These are phyloP conservation scores for Ceratobasidium sp. DNA, from an alignment of 1,284 basidiomycete species.

Conservation along the genomic window DNA sequence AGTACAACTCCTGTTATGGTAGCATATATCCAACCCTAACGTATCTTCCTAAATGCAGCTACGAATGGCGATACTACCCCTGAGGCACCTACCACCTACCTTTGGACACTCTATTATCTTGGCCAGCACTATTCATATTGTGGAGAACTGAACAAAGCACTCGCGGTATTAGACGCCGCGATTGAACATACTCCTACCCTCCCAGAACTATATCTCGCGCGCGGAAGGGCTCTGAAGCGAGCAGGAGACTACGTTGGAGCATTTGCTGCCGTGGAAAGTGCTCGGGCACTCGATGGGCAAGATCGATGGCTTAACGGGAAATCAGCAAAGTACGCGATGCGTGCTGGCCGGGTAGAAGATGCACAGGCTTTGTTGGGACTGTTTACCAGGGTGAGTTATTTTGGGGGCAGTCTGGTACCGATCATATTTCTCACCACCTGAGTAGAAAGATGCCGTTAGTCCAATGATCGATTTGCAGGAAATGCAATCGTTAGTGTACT, in stretches of 20 bases:
- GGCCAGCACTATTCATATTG: slow-evolving; percentile 90
- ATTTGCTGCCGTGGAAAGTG: slow-evolving; percentile 83
- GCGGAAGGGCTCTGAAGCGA: slow-evolving; percentile 89
- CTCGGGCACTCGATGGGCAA: slow-evolving; percentile 90
- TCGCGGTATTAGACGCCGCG: slow-evolving; percentile 76
- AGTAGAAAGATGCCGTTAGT: slow-evolving; percentile 83
- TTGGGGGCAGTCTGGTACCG: slow-evolving; percentile 17
- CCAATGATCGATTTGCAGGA: slow-evolving; percentile 90
- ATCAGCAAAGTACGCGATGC: slow-evolving; percentile 89
- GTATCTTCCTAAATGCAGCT: background rate
- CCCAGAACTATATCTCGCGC: slow-evolving; percentile 90
- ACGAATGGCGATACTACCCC: slow-evolving; percentile 52
- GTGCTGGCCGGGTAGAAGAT: slow-evolving; percentile 83
- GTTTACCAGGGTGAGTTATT: slow-evolving; percentile 83
- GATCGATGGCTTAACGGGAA: slow-evolving; percentile 98
- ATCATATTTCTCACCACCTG: slow-evolving; percentile 46
- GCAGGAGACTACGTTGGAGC: slow-evolving; percentile 86
- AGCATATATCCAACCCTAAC: background rate
- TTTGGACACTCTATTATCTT: slow-evolving; percentile 97
- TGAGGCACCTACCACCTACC: slow-evolving; percentile 85
- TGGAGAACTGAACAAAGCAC: slow-evolving; percentile 68
- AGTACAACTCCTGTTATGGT: background rate
- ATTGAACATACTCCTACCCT: slow-evolving; percentile 92
- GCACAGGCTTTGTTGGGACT: slow-evolving; percentile 80
- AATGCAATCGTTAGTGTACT: slow-evolving; percentile 94